Conservation (phyloP, 2,329 filamentous ascomycete species). For the Macrophomina tecta region DNA sequence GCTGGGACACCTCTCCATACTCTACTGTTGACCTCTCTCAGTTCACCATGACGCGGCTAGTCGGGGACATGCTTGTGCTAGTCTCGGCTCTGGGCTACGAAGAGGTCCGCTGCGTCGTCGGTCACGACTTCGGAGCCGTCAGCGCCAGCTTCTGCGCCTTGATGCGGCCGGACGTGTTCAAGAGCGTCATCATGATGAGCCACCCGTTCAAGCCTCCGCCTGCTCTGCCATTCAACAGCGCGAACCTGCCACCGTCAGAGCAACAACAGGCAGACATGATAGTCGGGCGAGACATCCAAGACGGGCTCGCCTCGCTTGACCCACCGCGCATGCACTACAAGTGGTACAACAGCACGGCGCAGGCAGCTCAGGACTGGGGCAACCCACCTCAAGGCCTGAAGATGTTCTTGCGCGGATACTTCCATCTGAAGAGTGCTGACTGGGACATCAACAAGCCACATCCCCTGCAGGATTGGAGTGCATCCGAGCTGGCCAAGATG, state of each 20-base stretch:
- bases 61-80: constrained; percentile 67
- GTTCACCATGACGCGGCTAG: constrained; percentile 64
- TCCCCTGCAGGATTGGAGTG: constrained; percentile 62
- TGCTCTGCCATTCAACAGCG: constrained; percentile 55
- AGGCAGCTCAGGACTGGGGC: constrained; percentile 57
- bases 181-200: constrained; percentile 66
- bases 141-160: constrained; percentile 65
- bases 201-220: constrained; percentile 67
- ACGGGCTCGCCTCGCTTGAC: constrained; percentile 59
- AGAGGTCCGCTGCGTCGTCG: constrained; percentile 64
- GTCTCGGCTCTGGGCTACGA: constrained; percentile 66
- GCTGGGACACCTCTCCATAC: constrained; percentile 61
- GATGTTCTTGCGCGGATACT: constrained; percentile 69
- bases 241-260: constrained; percentile 33
- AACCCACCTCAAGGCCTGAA: constrained; percentile 59
- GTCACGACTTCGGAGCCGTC: constrained; percentile 72
- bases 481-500: constrained; percentile 63
- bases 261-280: constrained; percentile 33
- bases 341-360: constrained; percentile 64
- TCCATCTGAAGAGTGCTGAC: constrained; percentile 70
- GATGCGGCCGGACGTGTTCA: constrained; percentile 69
- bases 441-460: constrained; percentile 63
- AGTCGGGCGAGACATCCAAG: constrained; percentile 56
- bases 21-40: constrained; percentile 61
- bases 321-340: constrained; percentile 73